Base-by-base conservation (phyloP, 352 stramenopile genomes). In the Halophytophthora batemanensis region DNA sequence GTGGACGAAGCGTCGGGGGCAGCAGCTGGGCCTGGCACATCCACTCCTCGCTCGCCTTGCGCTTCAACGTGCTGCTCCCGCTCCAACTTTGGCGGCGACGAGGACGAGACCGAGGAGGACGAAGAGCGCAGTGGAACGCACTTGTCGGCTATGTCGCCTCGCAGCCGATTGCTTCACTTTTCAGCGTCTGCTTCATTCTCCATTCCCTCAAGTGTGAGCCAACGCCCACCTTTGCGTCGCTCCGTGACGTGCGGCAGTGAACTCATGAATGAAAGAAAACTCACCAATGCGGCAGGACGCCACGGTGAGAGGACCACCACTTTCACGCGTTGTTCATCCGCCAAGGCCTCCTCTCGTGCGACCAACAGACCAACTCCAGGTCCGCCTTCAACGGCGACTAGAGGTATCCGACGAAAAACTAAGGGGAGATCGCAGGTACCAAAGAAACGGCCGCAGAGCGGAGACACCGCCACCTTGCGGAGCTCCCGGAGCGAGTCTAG, bases 161-260 rank as follows among this genome's bases (percentile, higher is more conserved):
- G 78, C 23, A 84, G 68, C 34, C 73, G 75, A 0, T 51, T 89
- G n/a, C 51, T 89, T 6, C 87, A 76, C 64, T 67, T 86, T 46
- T 89, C 77, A 1, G 60, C 69, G 5, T 85, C 61, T 45, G 64
- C 45, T 3, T 52, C 48, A 10, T 37, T 34, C 28, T 35, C 14
- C 33, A 22, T 14, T 6, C 25, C 12, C n/a, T 19, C 53, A 17
- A 38, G 44, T 25, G 15, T 48, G n/a, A 15, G 40, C 0, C 19
- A 56, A 7, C 42, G 31, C n/a, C 36, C 45, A 51, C 12, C 13
- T 10, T 36, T 69, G 41, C 45, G 45, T 53, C 59, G 59, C 7
- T 56, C 53, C 14, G 46, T 46, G 17, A 63, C 59, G 28, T 60
- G 39, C 29, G 31, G 33, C 23, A 61, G 49, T 33, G 45, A 31